phyloP scores from a whole-genome alignment of 108 stramenopile genomes.

The Epithemia pelagica region DNA sequence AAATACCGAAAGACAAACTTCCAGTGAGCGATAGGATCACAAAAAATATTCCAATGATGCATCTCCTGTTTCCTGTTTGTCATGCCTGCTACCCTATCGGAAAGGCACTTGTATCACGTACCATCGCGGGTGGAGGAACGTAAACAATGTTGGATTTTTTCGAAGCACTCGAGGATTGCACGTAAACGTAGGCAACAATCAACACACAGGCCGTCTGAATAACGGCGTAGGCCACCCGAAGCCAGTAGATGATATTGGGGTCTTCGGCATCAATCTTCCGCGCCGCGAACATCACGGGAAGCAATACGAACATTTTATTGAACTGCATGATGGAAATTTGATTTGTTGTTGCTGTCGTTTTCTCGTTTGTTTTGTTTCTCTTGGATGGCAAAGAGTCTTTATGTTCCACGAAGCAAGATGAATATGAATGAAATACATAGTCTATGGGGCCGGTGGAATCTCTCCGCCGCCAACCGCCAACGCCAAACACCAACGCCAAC shows the following conservation, averaged over 20 bases:
- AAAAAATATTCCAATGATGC: too few species aligned
- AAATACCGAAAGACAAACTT: background rate
- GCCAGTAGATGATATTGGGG: constrained; percentile 56
- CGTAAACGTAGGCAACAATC: constrained; percentile 52
- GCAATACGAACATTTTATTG: constrained; percentile 80
- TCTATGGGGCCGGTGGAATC: too few species aligned
- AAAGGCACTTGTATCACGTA: too few species aligned
- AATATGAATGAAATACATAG: too few species aligned
- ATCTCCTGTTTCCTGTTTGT: too few species aligned
- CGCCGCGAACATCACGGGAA: constrained; percentile 83
- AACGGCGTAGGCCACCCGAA: constrained; percentile 62
- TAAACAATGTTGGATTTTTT: constrained; percentile 46
- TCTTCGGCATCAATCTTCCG: constrained; percentile 84
- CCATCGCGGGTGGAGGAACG: constrained; percentile 73
- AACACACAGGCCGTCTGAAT: constrained; percentile 55
- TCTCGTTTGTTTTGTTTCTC: too few species aligned
- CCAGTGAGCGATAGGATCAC: background rate
- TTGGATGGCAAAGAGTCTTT: too few species aligned
- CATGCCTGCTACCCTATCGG: too few species aligned
- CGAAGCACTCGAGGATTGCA: constrained; percentile 36
- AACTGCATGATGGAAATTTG: constrained; percentile 28
- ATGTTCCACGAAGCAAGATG: too few species aligned
- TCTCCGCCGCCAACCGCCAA: too few species aligned
- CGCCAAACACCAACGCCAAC: too few species aligned
- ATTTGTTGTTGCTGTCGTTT: too few species aligned